These are phyloP conservation scores for Lactarius vividus DNA, from an alignment of 768 basidiomycete species.

Conservation along the genomic window DNA sequence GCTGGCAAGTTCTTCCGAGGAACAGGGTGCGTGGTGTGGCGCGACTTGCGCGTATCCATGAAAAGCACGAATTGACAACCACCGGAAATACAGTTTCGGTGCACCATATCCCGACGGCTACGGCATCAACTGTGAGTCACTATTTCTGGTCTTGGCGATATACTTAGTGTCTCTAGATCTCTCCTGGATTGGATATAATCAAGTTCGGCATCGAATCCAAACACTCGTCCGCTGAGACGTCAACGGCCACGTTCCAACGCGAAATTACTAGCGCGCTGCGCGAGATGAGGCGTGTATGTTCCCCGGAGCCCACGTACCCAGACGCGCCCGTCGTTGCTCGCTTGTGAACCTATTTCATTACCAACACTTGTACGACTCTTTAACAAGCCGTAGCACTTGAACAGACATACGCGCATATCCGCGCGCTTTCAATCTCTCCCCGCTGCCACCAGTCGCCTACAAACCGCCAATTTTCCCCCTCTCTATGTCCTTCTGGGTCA, in stretches of 20 bases:
- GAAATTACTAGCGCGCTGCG: constrained; percentile 58
- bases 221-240: constrained; percentile 61
- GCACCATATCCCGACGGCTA: constrained; percentile 81
- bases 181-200: constrained; percentile 67
- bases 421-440: not conserved
- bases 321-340: constrained; percentile 15
- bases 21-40: constrained; percentile 59
- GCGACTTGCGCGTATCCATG: not conserved
- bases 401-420: not conserved
- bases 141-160: not conserved
- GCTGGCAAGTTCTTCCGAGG: constrained; percentile 84
- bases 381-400: not conserved
- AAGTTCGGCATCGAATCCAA: constrained; percentile 97
- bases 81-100: constrained; percentile 58
- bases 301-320: constrained; percentile 6
- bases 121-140: constrained; percentile 83
- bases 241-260: constrained; percentile 64
- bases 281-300: constrained; percentile 55
- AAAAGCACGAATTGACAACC: not conserved
- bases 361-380: constrained; percentile 5
- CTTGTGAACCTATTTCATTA: constrained; percentile 17
- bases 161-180: constrained; percentile 56
- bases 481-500: constrained; percentile 38
- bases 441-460: not conserved
- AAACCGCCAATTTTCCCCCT: constrained; percentile 34